Evolutionary conservation across 495 filamentous ascomycete species (phyloP).

Genomic region (Lophiotrema nucula): DNA sequence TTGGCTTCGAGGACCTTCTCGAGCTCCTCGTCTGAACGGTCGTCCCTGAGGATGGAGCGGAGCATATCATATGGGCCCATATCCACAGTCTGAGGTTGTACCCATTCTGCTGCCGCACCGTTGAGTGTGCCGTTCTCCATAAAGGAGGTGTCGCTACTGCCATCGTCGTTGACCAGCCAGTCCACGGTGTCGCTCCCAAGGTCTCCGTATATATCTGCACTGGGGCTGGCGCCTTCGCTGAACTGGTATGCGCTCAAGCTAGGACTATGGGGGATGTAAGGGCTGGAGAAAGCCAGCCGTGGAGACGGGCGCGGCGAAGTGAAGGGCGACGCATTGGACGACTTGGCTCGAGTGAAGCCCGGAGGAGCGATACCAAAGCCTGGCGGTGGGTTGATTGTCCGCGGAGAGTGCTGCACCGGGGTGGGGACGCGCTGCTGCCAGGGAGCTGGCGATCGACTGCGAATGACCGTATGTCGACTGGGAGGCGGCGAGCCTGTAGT

Average conservation of each 20-base stretch:
- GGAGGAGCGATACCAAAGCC: constrained; percentile 71
- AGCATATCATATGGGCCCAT: constrained; percentile 99
- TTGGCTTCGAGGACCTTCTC: constrained; percentile 83
- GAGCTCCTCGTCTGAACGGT: constrained; percentile 88
- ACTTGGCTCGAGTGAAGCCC: constrained; percentile 68
- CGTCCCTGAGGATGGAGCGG: constrained; percentile 87
- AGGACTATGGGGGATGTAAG: constrained; percentile 91
- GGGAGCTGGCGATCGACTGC: constrained; percentile 85
- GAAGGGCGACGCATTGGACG: constrained; percentile 83
- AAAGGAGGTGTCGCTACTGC: constrained; percentile 66
- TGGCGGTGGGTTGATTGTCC: constrained; percentile 70
- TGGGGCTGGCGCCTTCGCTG: constrained; percentile 66
- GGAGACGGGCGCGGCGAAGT: constrained; percentile 92
- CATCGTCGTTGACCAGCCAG: constrained; percentile 92
- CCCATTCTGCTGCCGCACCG: constrained; percentile 75
- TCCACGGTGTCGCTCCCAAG: constrained; percentile 91
- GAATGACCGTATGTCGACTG: constrained; percentile 80
- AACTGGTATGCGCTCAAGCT: constrained; percentile 93
- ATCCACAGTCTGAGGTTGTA: constrained; percentile 71
- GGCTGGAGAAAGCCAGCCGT: constrained; percentile 82
- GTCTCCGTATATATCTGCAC: constrained; percentile 85
- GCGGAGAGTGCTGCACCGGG: constrained; percentile 70
- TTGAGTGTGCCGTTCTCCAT: constrained; percentile 59
- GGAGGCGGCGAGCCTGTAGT: constrained; percentile 77
- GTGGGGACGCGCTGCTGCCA: constrained; percentile 85